A percentile compares a stretch with the other conserved stretches of the same genome.
These are phyloP conservation scores for Scenedesmus sp. DNA, from an alignment of 163 green algal genomes.

Conservation along the genomic window DNA sequence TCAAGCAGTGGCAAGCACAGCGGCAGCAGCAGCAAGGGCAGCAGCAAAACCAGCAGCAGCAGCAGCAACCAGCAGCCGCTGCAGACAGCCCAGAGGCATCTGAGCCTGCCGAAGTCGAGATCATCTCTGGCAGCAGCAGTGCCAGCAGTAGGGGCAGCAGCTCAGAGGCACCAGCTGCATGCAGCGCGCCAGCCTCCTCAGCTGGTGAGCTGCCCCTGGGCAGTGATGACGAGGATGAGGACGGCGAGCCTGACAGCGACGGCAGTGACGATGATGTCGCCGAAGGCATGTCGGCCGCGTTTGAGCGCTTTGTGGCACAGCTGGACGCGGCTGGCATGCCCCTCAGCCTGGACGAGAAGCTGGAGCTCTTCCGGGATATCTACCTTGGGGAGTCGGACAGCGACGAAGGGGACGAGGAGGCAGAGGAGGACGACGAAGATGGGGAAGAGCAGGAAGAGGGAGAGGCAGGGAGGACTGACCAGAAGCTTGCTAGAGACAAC, in stretches of 20 bases:
- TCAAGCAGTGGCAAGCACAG: background rate
- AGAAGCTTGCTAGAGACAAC: background rate
- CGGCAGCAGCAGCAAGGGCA: background rate
- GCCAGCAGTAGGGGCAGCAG: background rate
- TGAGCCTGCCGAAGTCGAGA: background rate
- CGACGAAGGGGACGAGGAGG: constrained; percentile 11
- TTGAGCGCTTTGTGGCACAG: constrained; percentile 27
- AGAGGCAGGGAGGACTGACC: background rate
- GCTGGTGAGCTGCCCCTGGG: background rate
- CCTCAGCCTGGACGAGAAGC: background rate
- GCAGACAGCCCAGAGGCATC: background rate
- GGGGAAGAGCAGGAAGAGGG: background rate
- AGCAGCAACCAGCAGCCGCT: background rate
- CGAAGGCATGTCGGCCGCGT: background rate
- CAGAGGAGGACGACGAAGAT: background rate
- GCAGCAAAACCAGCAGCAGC: background rate
- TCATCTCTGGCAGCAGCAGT: background rate
- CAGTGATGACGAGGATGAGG: background rate
- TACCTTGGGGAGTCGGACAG: background rate
- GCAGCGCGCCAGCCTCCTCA: background rate
- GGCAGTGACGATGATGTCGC: background rate
- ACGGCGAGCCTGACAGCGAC: background rate
- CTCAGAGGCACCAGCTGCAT: background rate
- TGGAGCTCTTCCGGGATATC: constrained; percentile 13
- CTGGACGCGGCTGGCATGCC: background rate